These are phyloP conservation scores for Pseudocercospora macadamiae DNA, from an alignment of 2,329 filamentous ascomycete genomes.

Conservation along the genomic window DNA sequence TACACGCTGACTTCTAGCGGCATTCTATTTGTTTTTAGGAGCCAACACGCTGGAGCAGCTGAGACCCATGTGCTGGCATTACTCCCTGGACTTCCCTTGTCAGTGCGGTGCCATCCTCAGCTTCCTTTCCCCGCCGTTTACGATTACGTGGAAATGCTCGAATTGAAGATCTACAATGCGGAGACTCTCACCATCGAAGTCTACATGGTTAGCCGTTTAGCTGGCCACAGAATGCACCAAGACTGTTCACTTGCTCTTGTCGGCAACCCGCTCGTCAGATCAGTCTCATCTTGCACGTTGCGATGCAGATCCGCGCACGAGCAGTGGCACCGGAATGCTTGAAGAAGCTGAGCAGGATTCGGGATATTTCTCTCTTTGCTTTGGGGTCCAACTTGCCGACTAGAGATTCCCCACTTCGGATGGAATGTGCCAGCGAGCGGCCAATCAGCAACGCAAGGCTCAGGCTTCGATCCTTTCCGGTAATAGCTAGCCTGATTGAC, in stretches of 20 bases:
- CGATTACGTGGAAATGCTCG: neutral
- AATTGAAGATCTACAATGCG: neutral
- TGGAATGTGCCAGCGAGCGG: neutral
- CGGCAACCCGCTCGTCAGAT: neutral
- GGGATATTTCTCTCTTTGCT: neutral
- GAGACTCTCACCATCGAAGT: neutral
- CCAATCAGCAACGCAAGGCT: neutral
- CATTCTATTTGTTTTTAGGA: neutral
- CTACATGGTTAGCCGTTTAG: neutral
- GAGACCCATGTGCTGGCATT: neutral
- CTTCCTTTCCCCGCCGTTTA: neutral
- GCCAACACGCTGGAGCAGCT: neutral
- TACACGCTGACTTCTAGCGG: neutral
- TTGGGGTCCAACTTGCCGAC: neutral
- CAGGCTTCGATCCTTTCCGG: neutral
- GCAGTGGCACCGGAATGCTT: neutral
- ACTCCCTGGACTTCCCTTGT: neutral
- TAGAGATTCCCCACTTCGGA: neutral
- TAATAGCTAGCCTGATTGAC: neutral
- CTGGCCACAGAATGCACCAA: neutral
- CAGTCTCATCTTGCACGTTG: neutral
- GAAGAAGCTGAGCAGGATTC: neutral
- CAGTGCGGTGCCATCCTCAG: neutral
- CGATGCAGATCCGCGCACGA: neutral
- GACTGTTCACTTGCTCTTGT: neutral